Base-by-base conservation (phyloP, 2,329 filamentous ascomycete genomes). In the Lecanosticta acicola region DNA sequence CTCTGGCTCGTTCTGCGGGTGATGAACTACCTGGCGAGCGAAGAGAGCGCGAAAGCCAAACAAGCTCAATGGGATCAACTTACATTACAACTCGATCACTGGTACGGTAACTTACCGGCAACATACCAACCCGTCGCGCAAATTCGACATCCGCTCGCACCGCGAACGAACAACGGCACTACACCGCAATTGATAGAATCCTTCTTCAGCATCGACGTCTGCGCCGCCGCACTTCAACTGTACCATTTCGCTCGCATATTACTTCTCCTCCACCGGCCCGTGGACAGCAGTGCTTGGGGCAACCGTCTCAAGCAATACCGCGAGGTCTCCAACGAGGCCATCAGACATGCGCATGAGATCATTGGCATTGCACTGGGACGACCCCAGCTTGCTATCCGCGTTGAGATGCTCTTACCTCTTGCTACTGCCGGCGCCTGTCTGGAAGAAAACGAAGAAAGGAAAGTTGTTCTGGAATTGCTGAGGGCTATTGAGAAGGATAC, bases 1-100 rank as follows among this genome's bases (percentile, higher is more conserved):
- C 74, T 83, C 2, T 84, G 80, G 79, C 72, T 85, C 11, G 71
- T 82, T 43, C 75, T 80, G 0, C 81, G 81, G 50, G 74, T 83
- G 2, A 75, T 81, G 45, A 84, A 84, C 59, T 82, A 77, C 55
- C 73, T 82, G 44, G 78, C 74, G 1, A 69, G 70, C 3, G 75
- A 78, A 43, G 70, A 73, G 29, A 51, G 51, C 1, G 63, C 76
- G 1, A 67, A 60, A 2, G 46, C 55, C 13, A 61, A 63, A 63
- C 47, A 65, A 63, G 45, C 56, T 59, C 47, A 66, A 53, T 81
- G 78, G 78, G 64, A 72, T 20, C 67, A 71, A 41, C 65, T 83
- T 3, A 72, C 72, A 47, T 68, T 71, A n/a, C 77, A 81, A 51
- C 72, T 83, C 39, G 74, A 81, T 49, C 66, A 71, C 20, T 83